These are phyloP conservation scores for Camellia japonica DNA, from an alignment of 148 eudicot genomes.

Conservation along the genomic window DNA sequence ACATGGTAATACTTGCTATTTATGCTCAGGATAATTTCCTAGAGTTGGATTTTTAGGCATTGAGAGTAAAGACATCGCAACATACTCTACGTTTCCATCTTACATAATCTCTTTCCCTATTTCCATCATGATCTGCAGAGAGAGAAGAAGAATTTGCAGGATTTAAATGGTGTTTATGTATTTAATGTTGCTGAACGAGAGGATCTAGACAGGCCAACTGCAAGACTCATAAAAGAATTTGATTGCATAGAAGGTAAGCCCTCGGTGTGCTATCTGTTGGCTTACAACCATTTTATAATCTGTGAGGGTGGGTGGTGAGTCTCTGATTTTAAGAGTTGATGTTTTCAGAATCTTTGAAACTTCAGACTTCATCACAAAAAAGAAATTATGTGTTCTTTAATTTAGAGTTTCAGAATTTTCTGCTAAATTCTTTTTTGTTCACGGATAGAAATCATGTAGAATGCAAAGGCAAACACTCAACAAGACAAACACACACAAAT, in stretches of 20 bases:
- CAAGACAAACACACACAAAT: too few species aligned
- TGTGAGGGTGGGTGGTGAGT: neutral
- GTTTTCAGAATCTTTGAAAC: neutral
- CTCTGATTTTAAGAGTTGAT: neutral
- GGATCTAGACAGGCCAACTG: too few species aligned
- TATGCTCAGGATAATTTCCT: neutral
- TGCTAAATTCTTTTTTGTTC: too few species aligned
- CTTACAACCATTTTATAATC: too few species aligned
- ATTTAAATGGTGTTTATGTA: constrained; percentile 67
- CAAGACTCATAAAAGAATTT: too few species aligned
- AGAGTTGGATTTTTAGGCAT: neutral
- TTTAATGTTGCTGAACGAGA: constrained; percentile 42
- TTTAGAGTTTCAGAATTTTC: too few species aligned
- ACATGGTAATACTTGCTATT: neutral
- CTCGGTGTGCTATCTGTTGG: too few species aligned
- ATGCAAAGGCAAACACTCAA: too few species aligned
- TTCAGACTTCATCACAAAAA: neutral
- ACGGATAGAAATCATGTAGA: too few species aligned
- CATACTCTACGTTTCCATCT: neutral
- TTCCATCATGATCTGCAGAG: constrained; percentile 38
- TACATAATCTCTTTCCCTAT: too few species aligned
- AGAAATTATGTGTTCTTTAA: neutral
- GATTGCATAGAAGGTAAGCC: too few species aligned
- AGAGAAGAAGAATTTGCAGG: constrained; percentile 86
- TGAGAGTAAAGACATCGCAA: neutral